phyloP scores from a whole-genome alignment of 306 rosid species.

The Psophocarpus tetragonolobus region DNA sequence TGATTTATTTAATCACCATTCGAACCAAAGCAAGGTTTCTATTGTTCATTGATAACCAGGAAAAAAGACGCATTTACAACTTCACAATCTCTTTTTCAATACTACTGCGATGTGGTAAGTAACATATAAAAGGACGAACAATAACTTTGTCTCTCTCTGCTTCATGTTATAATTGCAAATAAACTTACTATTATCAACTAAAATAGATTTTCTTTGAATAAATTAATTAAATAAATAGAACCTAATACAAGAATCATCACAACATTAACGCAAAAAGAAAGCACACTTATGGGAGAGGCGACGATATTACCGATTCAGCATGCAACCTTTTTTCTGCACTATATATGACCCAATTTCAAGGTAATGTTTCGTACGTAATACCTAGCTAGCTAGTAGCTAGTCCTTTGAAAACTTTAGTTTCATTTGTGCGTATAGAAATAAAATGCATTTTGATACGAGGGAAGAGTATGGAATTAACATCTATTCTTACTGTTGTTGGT shows the following conservation, averaged over 20 bases:
- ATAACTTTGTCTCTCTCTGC: too few species aligned
- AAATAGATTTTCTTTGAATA: background rate
- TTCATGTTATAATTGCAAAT: background rate
- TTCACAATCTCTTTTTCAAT: too few species aligned
- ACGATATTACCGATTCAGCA: background rate
- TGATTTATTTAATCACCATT: background rate
- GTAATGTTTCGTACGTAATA: background rate
- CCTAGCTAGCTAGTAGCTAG: background rate
- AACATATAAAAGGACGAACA: background rate
- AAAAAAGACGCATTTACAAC: too few species aligned
- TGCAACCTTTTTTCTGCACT: background rate
- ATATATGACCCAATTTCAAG: background rate
- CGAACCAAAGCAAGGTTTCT: background rate
- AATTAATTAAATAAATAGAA: background rate
- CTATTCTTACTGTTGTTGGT: conserved; percentile 29
- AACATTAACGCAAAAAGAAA: background rate
- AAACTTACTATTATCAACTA: background rate
- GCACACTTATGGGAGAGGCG: too few species aligned
- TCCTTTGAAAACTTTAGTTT: background rate
- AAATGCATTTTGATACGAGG: background rate
- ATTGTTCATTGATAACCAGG: too few species aligned
- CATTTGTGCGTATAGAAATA: background rate
- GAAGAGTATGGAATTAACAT: background rate
- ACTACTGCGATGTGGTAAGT: too few species aligned
- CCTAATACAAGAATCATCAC: background rate